Evolutionary conservation across 176 grass and related monocot genomes (phyloP).

Genomic region (Puccinellia tenuiflora): DNA sequence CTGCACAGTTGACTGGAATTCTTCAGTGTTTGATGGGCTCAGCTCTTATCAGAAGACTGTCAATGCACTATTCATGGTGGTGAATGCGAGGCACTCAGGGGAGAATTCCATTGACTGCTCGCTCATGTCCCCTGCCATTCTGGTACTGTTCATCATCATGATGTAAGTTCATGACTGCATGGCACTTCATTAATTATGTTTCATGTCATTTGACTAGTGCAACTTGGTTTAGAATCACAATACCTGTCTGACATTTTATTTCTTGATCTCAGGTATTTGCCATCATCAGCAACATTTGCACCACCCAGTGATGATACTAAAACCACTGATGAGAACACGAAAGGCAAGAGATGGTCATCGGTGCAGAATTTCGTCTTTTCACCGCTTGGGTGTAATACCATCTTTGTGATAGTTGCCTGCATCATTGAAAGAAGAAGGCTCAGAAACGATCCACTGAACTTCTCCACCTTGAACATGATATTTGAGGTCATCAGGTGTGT

Average conservation of each 20-base stretch:
- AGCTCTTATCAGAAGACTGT: constrained; percentile 50
- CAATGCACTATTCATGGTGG: constrained; percentile 37
- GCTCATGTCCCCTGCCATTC: constrained; percentile 25
- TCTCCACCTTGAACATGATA: constrained; percentile 47
- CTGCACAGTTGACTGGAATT: constrained; percentile 50
- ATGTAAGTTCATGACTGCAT: constrained; percentile 41
- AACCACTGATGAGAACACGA: not conserved
- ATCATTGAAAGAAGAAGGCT: constrained; percentile 45
- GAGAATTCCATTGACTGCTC: constrained; percentile 52
- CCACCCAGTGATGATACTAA: constrained; percentile 4
- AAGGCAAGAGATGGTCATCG: not conserved
- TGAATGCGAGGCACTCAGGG: constrained; percentile 54
- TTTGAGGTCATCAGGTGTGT: constrained; percentile 46
- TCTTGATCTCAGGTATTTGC: constrained; percentile 46
- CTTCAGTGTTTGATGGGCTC: constrained; percentile 42
- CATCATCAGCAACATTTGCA: constrained; percentile 35
- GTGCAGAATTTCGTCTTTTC: constrained; percentile 27
- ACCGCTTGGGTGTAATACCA: constrained; percentile 27
- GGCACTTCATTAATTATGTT: not conserved
- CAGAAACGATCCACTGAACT: constrained; percentile 45
- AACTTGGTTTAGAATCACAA: not conserved
- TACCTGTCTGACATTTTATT: not conserved
- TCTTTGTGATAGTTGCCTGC: constrained; percentile 39
- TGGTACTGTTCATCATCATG: constrained; percentile 49
- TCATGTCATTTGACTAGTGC: not conserved